Evolutionary conservation across 2,329 filamentous ascomycete genomes (phyloP).

Genomic region (Aureobasidium sp.): DNA sequence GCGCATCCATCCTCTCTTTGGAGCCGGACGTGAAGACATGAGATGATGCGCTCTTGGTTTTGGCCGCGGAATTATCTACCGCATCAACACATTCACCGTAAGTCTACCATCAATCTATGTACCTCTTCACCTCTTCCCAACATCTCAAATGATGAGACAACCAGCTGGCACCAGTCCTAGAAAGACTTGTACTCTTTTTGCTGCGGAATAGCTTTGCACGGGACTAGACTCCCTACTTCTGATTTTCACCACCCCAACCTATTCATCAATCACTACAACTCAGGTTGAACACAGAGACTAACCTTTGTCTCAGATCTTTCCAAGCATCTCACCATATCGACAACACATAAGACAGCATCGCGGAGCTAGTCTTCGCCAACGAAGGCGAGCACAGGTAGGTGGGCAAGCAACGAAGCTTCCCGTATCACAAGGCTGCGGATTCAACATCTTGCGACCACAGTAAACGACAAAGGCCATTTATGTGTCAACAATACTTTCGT

Average conservation of each 20-base stretch:
- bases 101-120: neutral
- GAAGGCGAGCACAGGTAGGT: neutral
- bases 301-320: neutral
- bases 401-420: neutral
- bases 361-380: neutral
- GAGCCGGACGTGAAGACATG: too few species aligned
- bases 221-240: conserved; percentile 6
- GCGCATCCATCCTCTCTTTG: too few species aligned
- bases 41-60: neutral
- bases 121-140: neutral
- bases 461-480: neutral
- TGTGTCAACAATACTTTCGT: neutral
- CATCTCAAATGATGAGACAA: conserved; percentile 6
- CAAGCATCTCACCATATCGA: neutral
- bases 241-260: neutral
- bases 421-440: neutral
- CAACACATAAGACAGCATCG: neutral
- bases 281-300: neutral
- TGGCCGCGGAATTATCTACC: neutral
- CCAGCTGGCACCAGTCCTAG: conserved; percentile 60
- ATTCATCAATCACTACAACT: neutral
- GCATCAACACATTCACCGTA: neutral
- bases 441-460: neutral
- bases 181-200: conserved; percentile 53
- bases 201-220: conserved; percentile 48